phyloP scores from a whole-genome alignment of 1,284 basidiomycete genomes.

The Trametes versicolor region DNA sequence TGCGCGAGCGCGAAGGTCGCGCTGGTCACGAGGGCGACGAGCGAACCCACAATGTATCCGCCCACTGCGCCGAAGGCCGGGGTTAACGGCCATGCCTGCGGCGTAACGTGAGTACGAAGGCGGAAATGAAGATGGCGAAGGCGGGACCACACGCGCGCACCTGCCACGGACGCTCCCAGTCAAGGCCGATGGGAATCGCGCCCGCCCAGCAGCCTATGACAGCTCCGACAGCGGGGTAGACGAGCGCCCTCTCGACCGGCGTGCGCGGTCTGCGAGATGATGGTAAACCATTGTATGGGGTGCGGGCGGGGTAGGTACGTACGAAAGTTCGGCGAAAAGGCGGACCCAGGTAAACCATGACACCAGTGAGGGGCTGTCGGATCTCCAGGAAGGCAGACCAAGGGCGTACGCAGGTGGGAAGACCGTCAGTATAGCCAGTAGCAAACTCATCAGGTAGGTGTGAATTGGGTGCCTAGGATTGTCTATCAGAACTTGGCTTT shows the following conservation, averaged over 20 bases:
- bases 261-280: slow-evolving; percentile 61
- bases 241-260: slow-evolving; percentile 76
- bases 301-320: slow-evolving; percentile 45
- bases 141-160: slow-evolving; percentile 51
- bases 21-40: slow-evolving; percentile 63
- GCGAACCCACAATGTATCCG: slow-evolving; percentile 74
- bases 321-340: slow-evolving; percentile 85
- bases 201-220: slow-evolving; percentile 83
- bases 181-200: slow-evolving; percentile 84
- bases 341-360: slow-evolving; percentile 73
- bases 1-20: slow-evolving; percentile 55
- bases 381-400: slow-evolving; percentile 64
- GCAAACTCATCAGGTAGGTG: slow-evolving; percentile 75
- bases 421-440: slow-evolving; percentile 73
- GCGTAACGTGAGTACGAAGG: slow-evolving; percentile 8
- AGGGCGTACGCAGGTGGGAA: slow-evolving; percentile 78
- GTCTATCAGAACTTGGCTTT: not conserved
- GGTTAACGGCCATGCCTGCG: slow-evolving; percentile 83
- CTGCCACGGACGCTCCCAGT: slow-evolving; percentile 98
- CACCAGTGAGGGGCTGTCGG: slow-evolving; percentile 50
- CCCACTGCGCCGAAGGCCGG: slow-evolving; percentile 73
- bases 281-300: not conserved
- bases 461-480: slow-evolving; percentile 56
- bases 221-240: slow-evolving; percentile 84
- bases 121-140: not conserved